phyloP scores from a whole-genome alignment of 2,329 filamentous ascomycete species.

The Aureobasidium musti region DNA sequence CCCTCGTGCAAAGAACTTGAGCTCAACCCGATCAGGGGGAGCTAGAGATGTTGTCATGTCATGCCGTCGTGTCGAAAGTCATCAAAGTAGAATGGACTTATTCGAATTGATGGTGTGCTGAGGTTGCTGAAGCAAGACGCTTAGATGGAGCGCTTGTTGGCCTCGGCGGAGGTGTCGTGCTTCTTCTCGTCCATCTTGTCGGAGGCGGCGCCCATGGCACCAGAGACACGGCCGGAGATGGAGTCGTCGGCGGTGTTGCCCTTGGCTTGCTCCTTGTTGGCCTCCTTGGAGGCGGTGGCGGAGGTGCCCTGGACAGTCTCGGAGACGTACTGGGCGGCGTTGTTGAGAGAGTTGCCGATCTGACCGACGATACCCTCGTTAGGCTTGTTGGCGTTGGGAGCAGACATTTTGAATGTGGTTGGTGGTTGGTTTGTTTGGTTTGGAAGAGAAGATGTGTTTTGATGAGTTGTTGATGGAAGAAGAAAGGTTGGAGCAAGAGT shows the following conservation, averaged over 20 bases:
- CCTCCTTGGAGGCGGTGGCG: conserved; percentile 36
- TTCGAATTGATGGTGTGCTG: conserved; percentile 15
- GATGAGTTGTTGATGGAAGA: conserved; percentile 23
- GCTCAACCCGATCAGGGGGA: conserved; percentile 16
- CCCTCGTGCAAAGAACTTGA: conserved; percentile 11
- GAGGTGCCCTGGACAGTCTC: conserved; percentile 62
- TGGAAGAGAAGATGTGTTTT: conserved; percentile 21
- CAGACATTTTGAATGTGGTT: conserved; percentile 45
- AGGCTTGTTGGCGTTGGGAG: conserved; percentile 48
- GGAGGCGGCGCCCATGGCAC: conserved; percentile 53
- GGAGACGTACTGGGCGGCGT: conserved; percentile 68
- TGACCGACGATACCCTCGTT: conserved; percentile 39
- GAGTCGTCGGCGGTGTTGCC: conserved; percentile 48
- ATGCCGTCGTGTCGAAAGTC: conserved; percentile 28
- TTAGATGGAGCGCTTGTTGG: conserved; percentile 50
- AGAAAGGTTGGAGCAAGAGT: not conserved
- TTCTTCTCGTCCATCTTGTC: conserved; percentile 58
- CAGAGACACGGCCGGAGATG: conserved; percentile 57
- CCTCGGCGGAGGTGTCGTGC: conserved; percentile 53
- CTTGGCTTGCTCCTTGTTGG: conserved; percentile 29
- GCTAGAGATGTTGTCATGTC: conserved; percentile 26
- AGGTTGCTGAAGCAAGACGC: not conserved
- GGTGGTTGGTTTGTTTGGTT: conserved; percentile 31
- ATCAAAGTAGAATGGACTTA: not conserved
- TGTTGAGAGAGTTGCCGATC: conserved; percentile 41